phyloP scores from a whole-genome alignment of 2,329 filamentous ascomycete genomes.

The Cryphonectria carpinicola region DNA sequence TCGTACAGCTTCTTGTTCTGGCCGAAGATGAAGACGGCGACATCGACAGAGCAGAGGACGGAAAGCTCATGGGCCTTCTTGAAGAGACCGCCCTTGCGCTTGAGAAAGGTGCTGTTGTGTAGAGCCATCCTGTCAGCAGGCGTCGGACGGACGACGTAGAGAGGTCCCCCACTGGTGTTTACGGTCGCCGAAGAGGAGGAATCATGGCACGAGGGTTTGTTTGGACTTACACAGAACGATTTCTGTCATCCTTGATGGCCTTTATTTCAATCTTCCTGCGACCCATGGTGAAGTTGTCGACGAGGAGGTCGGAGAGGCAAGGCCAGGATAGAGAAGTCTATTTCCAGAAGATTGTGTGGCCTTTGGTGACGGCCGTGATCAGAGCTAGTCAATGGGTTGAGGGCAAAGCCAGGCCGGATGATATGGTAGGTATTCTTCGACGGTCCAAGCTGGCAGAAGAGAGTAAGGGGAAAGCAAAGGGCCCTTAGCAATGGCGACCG shows the following conservation, averaged over 20 bases:
- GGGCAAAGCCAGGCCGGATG: slow-evolving; percentile 24
- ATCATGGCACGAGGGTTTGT: neutral
- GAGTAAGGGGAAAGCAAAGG: neutral
- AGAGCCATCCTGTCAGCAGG: slow-evolving; percentile 20
- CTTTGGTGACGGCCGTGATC: slow-evolving; percentile 26
- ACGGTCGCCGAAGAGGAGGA: neutral
- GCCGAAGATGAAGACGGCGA: slow-evolving; percentile 97
- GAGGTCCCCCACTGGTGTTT: neutral
- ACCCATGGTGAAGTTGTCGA: slow-evolving; percentile 69
- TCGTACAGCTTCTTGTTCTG: slow-evolving; percentile 99
- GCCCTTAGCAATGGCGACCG: slow-evolving; percentile 10
- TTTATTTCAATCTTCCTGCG: slow-evolving; percentile 99
- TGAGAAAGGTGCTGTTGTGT: slow-evolving; percentile 81
- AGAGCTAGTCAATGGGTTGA: slow-evolving; percentile 24
- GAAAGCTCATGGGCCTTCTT: slow-evolving; percentile 99
- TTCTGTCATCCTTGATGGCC: slow-evolving; percentile 97
- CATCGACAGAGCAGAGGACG: slow-evolving; percentile 96
- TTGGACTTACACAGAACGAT: slow-evolving; percentile 85
- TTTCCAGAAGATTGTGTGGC: slow-evolving; percentile 24
- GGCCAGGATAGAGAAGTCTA: slow-evolving; percentile 14
- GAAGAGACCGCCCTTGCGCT: slow-evolving; percentile 97
- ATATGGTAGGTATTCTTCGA: slow-evolving; percentile 13
- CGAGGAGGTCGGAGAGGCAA: slow-evolving; percentile 13
- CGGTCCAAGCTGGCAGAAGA: neutral
- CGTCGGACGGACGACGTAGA: slow-evolving; percentile 12